Evolutionary conservation across 2,329 filamentous ascomycete genomes (phyloP), one percentile per base, ranked within the genome.

Genomic region (Sordariomycetes sp.): DNA sequence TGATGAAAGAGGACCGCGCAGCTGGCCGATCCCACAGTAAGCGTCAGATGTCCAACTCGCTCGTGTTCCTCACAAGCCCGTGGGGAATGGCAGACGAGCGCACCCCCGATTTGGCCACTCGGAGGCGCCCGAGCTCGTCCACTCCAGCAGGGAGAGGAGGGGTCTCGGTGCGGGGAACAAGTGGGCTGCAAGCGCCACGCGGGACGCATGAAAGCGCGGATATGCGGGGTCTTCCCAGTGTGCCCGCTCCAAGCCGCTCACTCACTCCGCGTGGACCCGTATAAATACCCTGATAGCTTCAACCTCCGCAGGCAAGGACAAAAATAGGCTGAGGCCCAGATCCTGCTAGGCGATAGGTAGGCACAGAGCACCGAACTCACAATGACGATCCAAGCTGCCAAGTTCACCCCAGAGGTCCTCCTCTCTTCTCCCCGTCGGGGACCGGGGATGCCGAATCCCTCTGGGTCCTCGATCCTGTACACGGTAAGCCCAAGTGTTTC

Each of bases 341-440:
- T 22, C n/a, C 42, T 48, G 42, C 36, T 39, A 17, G 36, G 13
- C 36, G 13, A 39, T 12, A 12, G 15, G 12, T 39, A 7, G 15
- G 10, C 10, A 13, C 36, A 39, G 15, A n/a, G n/a, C 15, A 15
- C 32, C 13, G 25, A 13, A 10, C 53, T 22, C 34, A 25, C 50
- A 17, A 90, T 90, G 87, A 89, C 85, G 8, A 78, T 88, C 66
- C 77, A 78, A 62, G 84, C 85, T 10, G 75, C 77, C 63, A 86
- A 85, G 63, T 88, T 91, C 71, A 90, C 86, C 10, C 86, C 87
- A 4, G 81, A 89, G 74, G 85, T 89, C 62, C 76, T 94, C 59
- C 79, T 94, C 65, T 85, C 85, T 62, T 86, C 87, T 17, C 87
- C 88, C 35, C 82, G 89, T 58, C 82, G 88, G 53, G 87, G 85